Base-by-base conservation (phyloP, 345 rosid species). In the Clarkia xantiana region DNA sequence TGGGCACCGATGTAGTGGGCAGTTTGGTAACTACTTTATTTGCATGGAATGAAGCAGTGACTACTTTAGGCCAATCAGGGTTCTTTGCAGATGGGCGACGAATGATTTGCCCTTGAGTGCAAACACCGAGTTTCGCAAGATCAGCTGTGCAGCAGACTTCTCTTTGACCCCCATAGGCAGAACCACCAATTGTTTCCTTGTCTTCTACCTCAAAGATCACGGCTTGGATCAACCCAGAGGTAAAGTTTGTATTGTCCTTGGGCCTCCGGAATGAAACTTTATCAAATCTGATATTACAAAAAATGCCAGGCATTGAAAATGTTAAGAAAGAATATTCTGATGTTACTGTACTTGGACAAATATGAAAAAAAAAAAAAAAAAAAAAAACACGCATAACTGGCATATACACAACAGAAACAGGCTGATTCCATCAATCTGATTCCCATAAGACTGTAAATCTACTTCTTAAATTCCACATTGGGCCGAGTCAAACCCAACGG, bases 151-250 rank as follows among this genome's bases (percentile, higher is more conserved):
- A 91, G 52, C 98, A 91, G 45, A 91, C 84, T 5, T 96, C 87
- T 66, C 98, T 80, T 53, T 91, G 98, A 38, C 98, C 96, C 9
- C 98, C 98, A 63, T 86, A 91, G 48, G 96, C 98, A 44, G 98
- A 91, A 63, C 98, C 98, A 44, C 98, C 98, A 40, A 91, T 91
- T 55, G 70, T 75, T 69, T 91, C 79, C 13, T 96, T 79, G 69
- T 91, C 95, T 38, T 91, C 87, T 17, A 86, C 95, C 76, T 91
- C 98, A 54, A 91, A 91, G 51, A 91, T 65, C 46, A 91, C 85
- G 23, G 79, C 87, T 57, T 91, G 96, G 44, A 86, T 72, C 69
- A 77, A 62, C 19, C 94, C 90, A 1, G 72, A 70, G 43, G 59
- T 66, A 23, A 62, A 80, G 42, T 74, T 76, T 58, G 49, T 65